Percentiles rank a stretch among this genome's conserved stretches.
Evolutionary conservation across 225 moss, liverwort and hornwort genomes (phyloP).

Genomic region (Sphagnum contortum): DNA sequence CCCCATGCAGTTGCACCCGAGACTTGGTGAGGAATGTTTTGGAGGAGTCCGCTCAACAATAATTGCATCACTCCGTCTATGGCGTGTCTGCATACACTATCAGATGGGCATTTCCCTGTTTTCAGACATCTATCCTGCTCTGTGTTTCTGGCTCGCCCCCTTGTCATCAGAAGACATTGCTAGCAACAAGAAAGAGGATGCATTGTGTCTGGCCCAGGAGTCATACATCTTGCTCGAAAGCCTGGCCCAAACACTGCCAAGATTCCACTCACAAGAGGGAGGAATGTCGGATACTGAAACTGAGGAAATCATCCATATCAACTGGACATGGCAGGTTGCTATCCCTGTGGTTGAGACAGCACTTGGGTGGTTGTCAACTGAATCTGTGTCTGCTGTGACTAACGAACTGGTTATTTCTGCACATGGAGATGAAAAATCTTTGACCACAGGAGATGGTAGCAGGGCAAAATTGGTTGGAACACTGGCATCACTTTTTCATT

Average conservation of each 20-base stretch:
- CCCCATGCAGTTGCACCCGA: conserved; percentile 15
- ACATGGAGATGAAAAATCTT: too few species aligned
- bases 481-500: conserved; percentile 69
- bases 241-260: conserved; percentile 65
- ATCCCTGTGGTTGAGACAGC: conserved; percentile 78
- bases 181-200: conserved; percentile 11
- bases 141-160: conserved; percentile 85
- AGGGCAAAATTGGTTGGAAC: conserved; percentile 36
- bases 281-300: conserved; percentile 14
- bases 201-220: conserved; percentile 53
- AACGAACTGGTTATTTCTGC: not conserved
- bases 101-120: conserved; percentile 66
- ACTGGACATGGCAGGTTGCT: conserved; percentile 90
- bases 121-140: conserved; percentile 66
- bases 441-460: not conserved
- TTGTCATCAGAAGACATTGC: conserved; percentile 50
- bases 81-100: conserved; percentile 81
- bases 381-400: conserved; percentile 25
- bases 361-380: conserved; percentile 70
- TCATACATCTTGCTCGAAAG: conserved; percentile 72
- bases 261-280: conserved; percentile 39
- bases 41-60: conserved; percentile 21
- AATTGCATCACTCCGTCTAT: conserved; percentile 60
- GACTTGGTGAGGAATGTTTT: conserved; percentile 13
- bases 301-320: conserved; percentile 31